Evolutionary conservation across 179 eudicot genomes (phyloP).

Genomic region (Pouteria campechiana): DNA sequence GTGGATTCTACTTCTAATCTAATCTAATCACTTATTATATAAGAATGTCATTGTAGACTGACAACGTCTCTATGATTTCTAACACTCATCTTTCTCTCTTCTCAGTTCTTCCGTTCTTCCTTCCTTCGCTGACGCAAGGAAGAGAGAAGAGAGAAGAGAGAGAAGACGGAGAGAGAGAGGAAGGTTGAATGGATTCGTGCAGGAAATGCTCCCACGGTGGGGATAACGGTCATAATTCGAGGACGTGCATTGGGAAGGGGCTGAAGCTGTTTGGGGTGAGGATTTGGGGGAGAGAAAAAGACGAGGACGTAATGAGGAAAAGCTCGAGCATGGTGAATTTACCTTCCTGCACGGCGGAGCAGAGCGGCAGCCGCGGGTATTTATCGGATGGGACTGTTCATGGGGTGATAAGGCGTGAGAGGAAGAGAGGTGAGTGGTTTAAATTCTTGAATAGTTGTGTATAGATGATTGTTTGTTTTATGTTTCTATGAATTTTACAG

Average conservation of each 20-base stretch:
- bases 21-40: no score
- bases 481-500: no score
- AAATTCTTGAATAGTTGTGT: no score
- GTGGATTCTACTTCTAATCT: no score
- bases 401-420: neutral
- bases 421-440: slow-evolving; percentile 13
- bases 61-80: no score
- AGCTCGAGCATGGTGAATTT: slow-evolving; percentile 17
- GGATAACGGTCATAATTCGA: slow-evolving; percentile 17
- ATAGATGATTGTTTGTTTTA: no score
- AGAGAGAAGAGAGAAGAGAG: neutral
- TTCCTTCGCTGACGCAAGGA: no score
- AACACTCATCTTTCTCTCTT: no score
- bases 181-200: slow-evolving; percentile 8
- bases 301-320: slow-evolving; percentile 11
- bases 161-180: neutral
- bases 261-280: slow-evolving; percentile 24
- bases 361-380: slow-evolving; percentile 6
- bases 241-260: slow-evolving; percentile 17
- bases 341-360: neutral
- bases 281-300: slow-evolving; percentile 1
- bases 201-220: slow-evolving; percentile 19
- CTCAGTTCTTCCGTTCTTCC: no score
- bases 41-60: no score
- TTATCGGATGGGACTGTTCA: slow-evolving; percentile 13